Percentiles rank a stretch among this genome's conserved stretches.
Conservation (phyloP, 768 basidiomycete genomes). For the Termitomyces sp. region DNA sequence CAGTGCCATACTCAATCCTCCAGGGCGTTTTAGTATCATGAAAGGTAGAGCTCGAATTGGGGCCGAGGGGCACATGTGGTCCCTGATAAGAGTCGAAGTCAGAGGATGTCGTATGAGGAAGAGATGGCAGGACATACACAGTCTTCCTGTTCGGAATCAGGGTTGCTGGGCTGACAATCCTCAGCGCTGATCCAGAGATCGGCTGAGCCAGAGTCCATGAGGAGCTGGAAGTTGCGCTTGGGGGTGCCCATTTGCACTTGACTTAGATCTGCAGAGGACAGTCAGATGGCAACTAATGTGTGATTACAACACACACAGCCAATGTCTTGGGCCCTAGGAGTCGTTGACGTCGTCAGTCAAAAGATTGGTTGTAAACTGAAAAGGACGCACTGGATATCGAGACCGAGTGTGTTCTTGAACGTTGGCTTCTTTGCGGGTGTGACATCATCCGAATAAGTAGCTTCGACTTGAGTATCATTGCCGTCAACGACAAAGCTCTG, state of each 20-base stretch:
- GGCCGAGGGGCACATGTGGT: slow-evolving; percentile 44
- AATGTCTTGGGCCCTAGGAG: slow-evolving; percentile 40
- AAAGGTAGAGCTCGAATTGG: slow-evolving; percentile 52
- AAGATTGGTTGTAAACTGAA: background rate
- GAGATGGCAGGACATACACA: slow-evolving; percentile 9
- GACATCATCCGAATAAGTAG: slow-evolving; percentile 13
- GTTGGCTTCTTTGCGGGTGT: slow-evolving; percentile 12
- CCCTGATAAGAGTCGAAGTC: slow-evolving; percentile 19
- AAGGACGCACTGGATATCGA: slow-evolving; percentile 49
- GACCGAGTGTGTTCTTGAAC: slow-evolving; percentile 35
- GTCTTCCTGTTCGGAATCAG: slow-evolving; percentile 6
- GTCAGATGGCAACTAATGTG: background rate
- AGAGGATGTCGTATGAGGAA: background rate
- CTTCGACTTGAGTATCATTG: slow-evolving; percentile 18
- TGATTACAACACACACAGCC: slow-evolving; percentile 30
- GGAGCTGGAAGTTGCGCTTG: slow-evolving; percentile 35
- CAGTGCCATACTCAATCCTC: slow-evolving; percentile 47
- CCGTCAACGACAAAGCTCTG: slow-evolving; percentile 4
- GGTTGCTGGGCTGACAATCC: slow-evolving; percentile 29
- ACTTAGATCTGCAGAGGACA: slow-evolving; percentile 21
- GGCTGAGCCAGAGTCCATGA: slow-evolving; percentile 60
- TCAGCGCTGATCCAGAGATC: slow-evolving; percentile 56
- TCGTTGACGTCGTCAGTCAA: background rate
- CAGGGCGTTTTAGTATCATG: slow-evolving; percentile 39
- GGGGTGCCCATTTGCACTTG: slow-evolving; percentile 40